Evolutionary conservation across 208 protist species (phyloP).

Genomic region (Leptomonas pyrrhocoris): DNA sequence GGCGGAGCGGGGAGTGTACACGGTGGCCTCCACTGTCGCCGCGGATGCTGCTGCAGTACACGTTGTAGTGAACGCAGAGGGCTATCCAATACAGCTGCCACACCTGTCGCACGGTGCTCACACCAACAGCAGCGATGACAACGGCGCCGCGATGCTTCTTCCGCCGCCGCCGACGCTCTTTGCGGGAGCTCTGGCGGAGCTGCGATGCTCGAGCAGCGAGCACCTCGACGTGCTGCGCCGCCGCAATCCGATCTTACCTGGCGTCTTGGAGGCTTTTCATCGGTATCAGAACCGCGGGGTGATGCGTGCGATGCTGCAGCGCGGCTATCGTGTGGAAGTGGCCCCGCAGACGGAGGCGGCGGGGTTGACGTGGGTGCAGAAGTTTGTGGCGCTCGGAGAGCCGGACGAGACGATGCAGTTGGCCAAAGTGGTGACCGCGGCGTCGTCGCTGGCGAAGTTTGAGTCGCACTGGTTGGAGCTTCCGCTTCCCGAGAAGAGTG

Average conservation of each 20-base stretch:
- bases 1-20: conserved; percentile 12
- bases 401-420: background rate
- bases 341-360: conserved; percentile 21
- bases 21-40: background rate
- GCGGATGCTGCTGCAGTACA: background rate
- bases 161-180: conserved; percentile 31
- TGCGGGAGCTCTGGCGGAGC: conserved; percentile 14
- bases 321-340: conserved; percentile 48
- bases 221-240: conserved; percentile 32
- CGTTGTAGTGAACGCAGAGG: conserved; percentile 27
- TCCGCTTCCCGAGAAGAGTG: conserved; percentile 24
- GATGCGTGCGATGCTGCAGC: conserved; percentile 63
- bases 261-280: conserved; percentile 51
- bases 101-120: background rate
- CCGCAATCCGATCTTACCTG: conserved; percentile 53
- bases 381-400: conserved; percentile 14
- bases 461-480: conserved; percentile 66
- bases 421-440: conserved; percentile 1
- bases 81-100: conserved; percentile 27
- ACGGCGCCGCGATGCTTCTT: background rate
- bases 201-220: conserved; percentile 17
- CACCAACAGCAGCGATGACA: background rate
- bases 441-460: conserved; percentile 41
- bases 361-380: conserved; percentile 13
- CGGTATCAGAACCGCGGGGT: conserved; percentile 66